Percentiles rank a stretch among this genome's conserved stretches.
phyloP scores from a whole-genome alignment of 345 rosid genomes.

The Cardamine chenopodiifolia region DNA sequence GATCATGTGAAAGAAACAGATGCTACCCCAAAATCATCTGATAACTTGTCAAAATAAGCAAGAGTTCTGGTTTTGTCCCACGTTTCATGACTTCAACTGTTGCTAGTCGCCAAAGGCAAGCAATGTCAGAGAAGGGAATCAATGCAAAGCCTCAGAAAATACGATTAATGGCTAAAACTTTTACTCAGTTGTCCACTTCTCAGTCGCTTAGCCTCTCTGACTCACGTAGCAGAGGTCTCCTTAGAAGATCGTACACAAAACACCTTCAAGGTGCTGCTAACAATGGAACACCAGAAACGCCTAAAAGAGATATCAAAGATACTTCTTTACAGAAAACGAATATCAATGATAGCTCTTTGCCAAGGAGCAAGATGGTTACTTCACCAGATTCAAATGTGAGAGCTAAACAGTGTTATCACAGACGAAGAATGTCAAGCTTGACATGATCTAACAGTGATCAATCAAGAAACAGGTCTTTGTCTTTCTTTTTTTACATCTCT shows the following conservation, averaged over 20 bases:
- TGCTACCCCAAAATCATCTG: constrained; percentile 42
- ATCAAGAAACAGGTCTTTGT: constrained; percentile 30
- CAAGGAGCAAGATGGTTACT: constrained; percentile 61
- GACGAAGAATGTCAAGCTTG: constrained; percentile 80
- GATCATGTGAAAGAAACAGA: constrained; percentile 41
- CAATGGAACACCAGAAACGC: constrained; percentile 41
- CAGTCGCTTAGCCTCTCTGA: constrained; percentile 72
- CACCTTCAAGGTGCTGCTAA: constrained; percentile 48
- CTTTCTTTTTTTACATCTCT: neutral
- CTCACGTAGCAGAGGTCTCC: constrained; percentile 49
- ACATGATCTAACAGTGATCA: constrained; percentile 41
- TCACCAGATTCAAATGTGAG: constrained; percentile 73
- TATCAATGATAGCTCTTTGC: constrained; percentile 37
- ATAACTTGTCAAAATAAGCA: constrained; percentile 41
- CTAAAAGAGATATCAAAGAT: constrained; percentile 42
- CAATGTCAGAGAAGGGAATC: constrained; percentile 58
- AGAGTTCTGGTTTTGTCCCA: constrained; percentile 46
- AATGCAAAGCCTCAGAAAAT: constrained; percentile 48
- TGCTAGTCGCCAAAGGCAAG: constrained; percentile 84
- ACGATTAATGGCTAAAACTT: constrained; percentile 48
- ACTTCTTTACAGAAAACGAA: constrained; percentile 42
- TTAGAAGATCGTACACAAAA: constrained; percentile 52
- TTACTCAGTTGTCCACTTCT: constrained; percentile 55
- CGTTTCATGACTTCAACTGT: constrained; percentile 86
- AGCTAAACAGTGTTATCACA: constrained; percentile 55